A percentile compares a stretch with the other conserved stretches of the same genome.
phyloP scores from a whole-genome alignment of 495 filamentous ascomycete species.

The Astrocystis sublimbata region DNA sequence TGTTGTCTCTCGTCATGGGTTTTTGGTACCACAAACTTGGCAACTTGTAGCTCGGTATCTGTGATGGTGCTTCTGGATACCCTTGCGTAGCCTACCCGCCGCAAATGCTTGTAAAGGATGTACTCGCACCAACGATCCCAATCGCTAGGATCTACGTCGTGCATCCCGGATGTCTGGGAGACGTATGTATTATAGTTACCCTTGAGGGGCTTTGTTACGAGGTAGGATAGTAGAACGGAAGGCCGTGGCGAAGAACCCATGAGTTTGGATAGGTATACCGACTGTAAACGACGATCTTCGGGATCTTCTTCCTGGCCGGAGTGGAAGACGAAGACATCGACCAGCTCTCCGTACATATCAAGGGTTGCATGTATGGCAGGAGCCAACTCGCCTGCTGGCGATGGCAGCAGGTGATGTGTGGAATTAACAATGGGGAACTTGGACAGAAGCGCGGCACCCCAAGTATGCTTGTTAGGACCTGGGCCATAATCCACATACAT shows the following conservation, averaged over 20 bases:
- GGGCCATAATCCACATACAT: constrained; percentile 99
- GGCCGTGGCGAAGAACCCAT: constrained; percentile 85
- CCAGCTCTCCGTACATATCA: constrained; percentile 83
- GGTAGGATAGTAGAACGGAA: constrained; percentile 82
- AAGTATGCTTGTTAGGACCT: constrained; percentile 98
- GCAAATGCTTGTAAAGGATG: constrained; percentile 89
- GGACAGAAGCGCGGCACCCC: constrained; percentile 89
- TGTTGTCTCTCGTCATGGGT: constrained; percentile 60
- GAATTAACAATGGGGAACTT: constrained; percentile 98
- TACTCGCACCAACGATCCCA: constrained; percentile 99
- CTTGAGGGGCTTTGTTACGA: constrained; percentile 85
- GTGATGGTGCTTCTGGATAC: constrained; percentile 90
- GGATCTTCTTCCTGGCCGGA: constrained; percentile 98
- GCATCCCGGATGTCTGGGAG: constrained; percentile 82
- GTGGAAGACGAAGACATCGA: constrained; percentile 98
- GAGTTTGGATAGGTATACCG: constrained; percentile 80
- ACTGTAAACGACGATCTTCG: constrained; percentile 87
- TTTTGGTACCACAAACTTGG: constrained; percentile 88
- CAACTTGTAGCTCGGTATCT: constrained; percentile 96
- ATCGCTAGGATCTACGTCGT: constrained; percentile 89
- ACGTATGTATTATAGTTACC: constrained; percentile 99
- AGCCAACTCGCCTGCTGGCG: constrained; percentile 90
- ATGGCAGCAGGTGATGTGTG: constrained; percentile 92
- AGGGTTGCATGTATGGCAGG: constrained; percentile 96
- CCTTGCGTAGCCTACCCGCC: constrained; percentile 84